Evolutionary conservation across 169 alveolate genomes (phyloP).

Genomic region (Theileria parva): DNA sequence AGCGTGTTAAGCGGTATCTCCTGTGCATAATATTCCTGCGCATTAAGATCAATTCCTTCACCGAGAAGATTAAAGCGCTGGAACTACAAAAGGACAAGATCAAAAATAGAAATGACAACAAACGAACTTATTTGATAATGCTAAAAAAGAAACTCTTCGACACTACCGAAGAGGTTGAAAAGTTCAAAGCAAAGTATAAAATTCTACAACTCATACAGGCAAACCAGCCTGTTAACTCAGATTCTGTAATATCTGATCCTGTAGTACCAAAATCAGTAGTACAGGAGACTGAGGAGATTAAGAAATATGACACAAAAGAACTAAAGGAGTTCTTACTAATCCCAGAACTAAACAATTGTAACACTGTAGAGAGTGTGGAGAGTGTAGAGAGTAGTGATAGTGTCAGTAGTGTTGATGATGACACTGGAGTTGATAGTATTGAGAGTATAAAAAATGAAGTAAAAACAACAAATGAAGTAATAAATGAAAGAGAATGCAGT

Average conservation of each 20-base stretch:
- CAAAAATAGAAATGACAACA: slow-evolving; percentile 7
- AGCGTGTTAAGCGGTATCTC: slow-evolving; percentile 45
- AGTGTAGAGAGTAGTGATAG: neutral
- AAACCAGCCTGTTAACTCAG: neutral
- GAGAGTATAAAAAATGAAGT: neutral
- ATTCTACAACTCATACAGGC: slow-evolving; percentile 6
- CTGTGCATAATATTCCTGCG: slow-evolving; percentile 34
- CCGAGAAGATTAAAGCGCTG: neutral
- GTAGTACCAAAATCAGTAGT: no score
- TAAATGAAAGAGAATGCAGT: neutral
- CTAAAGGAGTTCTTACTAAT: slow-evolving; percentile 11
- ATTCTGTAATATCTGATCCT: no score
- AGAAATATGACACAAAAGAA: slow-evolving; percentile 6
- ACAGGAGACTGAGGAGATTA: neutral
- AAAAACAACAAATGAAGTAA: neutral
- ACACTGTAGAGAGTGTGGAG: no score
- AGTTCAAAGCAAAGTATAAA: slow-evolving; percentile 15
- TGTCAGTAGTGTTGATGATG: neutral
- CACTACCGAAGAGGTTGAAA: slow-evolving; percentile 29
- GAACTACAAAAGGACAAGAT: neutral
- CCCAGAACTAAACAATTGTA: neutral
- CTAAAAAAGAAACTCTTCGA: slow-evolving; percentile 21
- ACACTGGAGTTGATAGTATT: neutral
- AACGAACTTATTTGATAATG: slow-evolving; percentile 8
- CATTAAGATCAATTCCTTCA: slow-evolving; percentile 13